Conservation (phyloP, 192 early-diverging fungal species). For the Thamnidium elegans region DNA sequence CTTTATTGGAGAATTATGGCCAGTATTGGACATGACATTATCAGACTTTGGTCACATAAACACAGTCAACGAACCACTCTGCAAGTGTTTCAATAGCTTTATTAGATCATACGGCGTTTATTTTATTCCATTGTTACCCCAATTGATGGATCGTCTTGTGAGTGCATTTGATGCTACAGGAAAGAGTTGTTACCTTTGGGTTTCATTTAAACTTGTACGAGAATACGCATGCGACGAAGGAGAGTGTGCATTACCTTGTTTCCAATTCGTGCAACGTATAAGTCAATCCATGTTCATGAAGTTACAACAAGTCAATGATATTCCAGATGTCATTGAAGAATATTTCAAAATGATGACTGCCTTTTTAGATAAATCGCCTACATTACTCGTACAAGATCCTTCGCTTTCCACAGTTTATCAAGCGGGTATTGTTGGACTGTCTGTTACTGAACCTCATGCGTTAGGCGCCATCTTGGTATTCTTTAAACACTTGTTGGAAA, state of each 20-base stretch:
- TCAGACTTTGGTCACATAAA: constrained; percentile 46
- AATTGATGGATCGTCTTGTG: constrained; percentile 61
- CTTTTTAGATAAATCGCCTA: constrained; percentile 50
- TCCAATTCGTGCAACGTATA: constrained; percentile 60
- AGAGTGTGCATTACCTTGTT: constrained; percentile 45
- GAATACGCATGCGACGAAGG: constrained; percentile 58
- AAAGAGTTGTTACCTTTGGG: constrained; percentile 78
- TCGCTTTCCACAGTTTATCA: constrained; percentile 58
- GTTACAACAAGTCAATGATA: constrained; percentile 53
- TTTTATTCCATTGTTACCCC: constrained; percentile 54
- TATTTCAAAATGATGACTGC: constrained; percentile 61
- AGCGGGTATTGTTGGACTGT: constrained; percentile 61
- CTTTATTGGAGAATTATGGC: constrained; percentile 71
- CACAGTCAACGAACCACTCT: constrained; percentile 48
- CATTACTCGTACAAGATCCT: constrained; percentile 50
- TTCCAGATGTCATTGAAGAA: constrained; percentile 76
- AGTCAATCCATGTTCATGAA: constrained; percentile 64
- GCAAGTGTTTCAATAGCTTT: constrained; percentile 55
- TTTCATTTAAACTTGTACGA: constrained; percentile 60
- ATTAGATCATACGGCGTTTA: constrained; percentile 55
- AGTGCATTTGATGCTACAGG: constrained; percentile 66
- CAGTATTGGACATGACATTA: constrained; percentile 61
- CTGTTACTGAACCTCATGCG: constrained; percentile 47
- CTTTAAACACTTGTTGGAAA: constrained; percentile 42
- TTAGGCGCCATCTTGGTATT: constrained; percentile 50